Evolutionary conservation across 1,139 yeast genomes (phyloP).

Genomic region (Arxiozyma telluris): DNA sequence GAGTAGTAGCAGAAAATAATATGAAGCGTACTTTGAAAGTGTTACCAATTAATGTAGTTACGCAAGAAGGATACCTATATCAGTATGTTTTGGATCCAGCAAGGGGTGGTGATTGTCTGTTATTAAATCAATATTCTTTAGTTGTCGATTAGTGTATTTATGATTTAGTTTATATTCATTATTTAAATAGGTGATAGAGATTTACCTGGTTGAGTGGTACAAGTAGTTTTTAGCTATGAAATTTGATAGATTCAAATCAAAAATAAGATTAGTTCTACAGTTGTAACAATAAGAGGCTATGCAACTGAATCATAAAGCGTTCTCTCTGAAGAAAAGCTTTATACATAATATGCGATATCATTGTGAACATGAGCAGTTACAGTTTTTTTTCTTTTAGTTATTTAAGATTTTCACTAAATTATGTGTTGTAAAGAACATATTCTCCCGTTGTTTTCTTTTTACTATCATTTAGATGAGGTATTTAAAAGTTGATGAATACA

Average conservation of each 20-base stretch:
- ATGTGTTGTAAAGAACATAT: no score
- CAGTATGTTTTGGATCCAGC: conserved; percentile 82
- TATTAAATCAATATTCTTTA: conserved; percentile 58
- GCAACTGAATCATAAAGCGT: not conserved
- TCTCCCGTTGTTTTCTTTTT: not conserved
- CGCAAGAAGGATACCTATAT: conserved; percentile 80
- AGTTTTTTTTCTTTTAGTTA: no score
- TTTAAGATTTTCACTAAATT: no score
- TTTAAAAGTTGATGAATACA: no score
- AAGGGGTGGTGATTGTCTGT: conserved; percentile 86
- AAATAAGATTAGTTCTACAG: not conserved
- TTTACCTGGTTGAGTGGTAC: not conserved
- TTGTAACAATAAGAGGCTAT: not conserved
- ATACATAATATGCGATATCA: not conserved
- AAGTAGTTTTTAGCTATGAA: not conserved
- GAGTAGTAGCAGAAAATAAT: not conserved
- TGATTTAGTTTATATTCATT: not conserved
- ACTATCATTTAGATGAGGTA: not conserved
- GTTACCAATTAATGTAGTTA: conserved; percentile 46
- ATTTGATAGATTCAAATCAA: not conserved
- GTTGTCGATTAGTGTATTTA: not conserved
- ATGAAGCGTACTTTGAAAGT: conserved; percentile 24
- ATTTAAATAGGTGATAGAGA: no score
- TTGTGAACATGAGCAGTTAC: no score
- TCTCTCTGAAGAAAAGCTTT: no score